A percentile compares a stretch with the other conserved stretches of the same genome.
Evolutionary conservation across 2,329 filamentous ascomycete species (phyloP).

Genomic region (Apiospora aurea): DNA sequence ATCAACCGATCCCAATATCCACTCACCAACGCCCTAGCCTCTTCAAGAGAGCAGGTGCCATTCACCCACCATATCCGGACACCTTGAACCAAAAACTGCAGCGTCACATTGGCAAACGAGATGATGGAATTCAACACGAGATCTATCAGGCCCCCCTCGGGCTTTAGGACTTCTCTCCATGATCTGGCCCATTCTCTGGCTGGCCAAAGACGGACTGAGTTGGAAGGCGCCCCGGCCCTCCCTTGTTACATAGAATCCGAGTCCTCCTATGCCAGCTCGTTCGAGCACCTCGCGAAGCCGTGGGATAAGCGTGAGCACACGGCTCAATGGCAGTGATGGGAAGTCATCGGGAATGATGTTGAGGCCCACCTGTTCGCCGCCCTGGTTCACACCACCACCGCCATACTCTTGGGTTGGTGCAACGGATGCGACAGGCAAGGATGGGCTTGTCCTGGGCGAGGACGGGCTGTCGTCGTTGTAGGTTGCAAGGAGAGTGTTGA

Average conservation of each 20-base stretch:
- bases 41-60: not conserved
- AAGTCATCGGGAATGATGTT: not conserved
- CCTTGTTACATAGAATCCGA: not conserved
- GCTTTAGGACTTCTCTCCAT: not conserved
- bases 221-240: not conserved
- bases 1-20: not conserved
- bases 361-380: not conserved
- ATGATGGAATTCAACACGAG: not conserved
- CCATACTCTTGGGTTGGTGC: not conserved
- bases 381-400: not conserved
- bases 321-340: not conserved
- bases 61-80: not conserved
- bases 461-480: not conserved
- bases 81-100: not conserved
- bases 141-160: not conserved
- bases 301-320: not conserved
- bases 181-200: not conserved
- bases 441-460: not conserved
- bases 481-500: not conserved
- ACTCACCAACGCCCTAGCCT: not conserved
- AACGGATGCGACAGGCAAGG: not conserved
- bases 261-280: not conserved
- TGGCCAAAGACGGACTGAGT: not conserved
- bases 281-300: not conserved
- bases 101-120: not conserved